Percentiles rank a stretch among this genome's conserved stretches.
Evolutionary conservation across 192 early-diverging fungal species (phyloP).

Genomic region (Umbelopsis vinacea): DNA sequence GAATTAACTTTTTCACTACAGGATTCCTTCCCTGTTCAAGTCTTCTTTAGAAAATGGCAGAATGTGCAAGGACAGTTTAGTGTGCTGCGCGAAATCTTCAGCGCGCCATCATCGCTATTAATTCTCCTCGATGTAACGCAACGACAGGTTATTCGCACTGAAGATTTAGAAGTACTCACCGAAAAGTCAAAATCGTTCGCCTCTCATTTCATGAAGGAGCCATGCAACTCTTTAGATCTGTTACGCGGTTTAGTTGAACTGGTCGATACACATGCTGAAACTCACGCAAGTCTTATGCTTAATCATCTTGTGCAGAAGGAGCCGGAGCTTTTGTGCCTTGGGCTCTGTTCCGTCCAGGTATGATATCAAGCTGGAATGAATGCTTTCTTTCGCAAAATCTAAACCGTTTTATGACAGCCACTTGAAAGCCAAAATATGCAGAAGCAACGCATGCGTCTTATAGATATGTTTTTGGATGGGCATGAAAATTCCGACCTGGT

Average conservation of each 20-base stretch:
- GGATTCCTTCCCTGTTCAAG: constrained; percentile 67
- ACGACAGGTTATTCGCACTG: constrained; percentile 53
- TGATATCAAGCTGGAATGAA: background rate
- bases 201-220: constrained; percentile 52
- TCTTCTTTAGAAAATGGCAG: constrained; percentile 72
- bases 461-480: constrained; percentile 40
- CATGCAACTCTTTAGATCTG: constrained; percentile 78
- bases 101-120: constrained; percentile 63
- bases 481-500: constrained; percentile 56
- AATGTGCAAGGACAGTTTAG: constrained; percentile 73
- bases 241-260: constrained; percentile 62
- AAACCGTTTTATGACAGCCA: constrained; percentile 5
- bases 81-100: constrained; percentile 63
- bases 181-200: constrained; percentile 46
- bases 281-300: constrained; percentile 64
- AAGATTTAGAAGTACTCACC: constrained; percentile 48
- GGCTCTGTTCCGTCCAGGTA: constrained; percentile 71
- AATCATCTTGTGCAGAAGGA: constrained; percentile 62
- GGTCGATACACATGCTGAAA: constrained; percentile 52
- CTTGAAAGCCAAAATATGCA: constrained; percentile 25
- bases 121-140: constrained; percentile 53
- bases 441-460: constrained; percentile 27
- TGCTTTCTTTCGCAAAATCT: background rate
- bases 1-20: constrained; percentile 44
- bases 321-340: constrained; percentile 79